Evolutionary conservation across 768 basidiomycete species (phyloP).

Genomic region (Suillus hirtellus): DNA sequence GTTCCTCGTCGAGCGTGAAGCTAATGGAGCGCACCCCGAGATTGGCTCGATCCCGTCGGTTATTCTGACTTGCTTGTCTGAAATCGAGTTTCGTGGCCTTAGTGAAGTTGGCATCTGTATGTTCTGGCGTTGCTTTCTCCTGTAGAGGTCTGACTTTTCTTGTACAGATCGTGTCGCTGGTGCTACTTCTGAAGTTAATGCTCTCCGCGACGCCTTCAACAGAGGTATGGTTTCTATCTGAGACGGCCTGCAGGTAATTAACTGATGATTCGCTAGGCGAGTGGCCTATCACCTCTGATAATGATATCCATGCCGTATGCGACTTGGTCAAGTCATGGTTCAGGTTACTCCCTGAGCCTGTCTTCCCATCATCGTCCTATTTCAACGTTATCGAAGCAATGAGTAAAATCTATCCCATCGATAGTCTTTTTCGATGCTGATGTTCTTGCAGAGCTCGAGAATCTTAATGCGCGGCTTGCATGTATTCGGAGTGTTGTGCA

Average conservation of each 20-base stretch:
- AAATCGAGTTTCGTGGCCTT: conserved; percentile 75
- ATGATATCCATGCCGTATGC: conserved; percentile 82
- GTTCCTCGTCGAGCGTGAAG: conserved; percentile 67
- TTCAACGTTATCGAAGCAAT: conserved; percentile 68
- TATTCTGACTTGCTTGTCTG: conserved; percentile 62
- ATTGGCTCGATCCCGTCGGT: conserved; percentile 66
- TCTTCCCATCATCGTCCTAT: conserved; percentile 73
- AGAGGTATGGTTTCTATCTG: conserved; percentile 42
- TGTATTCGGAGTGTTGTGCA: conserved; percentile 70
- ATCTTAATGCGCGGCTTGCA: conserved; percentile 64
- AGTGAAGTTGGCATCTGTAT: conserved; percentile 83
- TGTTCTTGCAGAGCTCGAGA: conserved; percentile 57
- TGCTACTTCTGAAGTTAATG: conserved; percentile 65
- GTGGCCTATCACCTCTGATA: conserved; percentile 54
- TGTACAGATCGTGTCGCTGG: conserved; percentile 78
- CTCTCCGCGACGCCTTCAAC: conserved; percentile 75
- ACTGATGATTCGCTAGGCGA: conserved; percentile 41
- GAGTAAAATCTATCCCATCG: conserved; percentile 46
- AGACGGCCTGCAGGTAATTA: background rate
- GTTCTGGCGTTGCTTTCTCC: conserved; percentile 27
- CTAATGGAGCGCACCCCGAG: conserved; percentile 45
- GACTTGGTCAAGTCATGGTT: conserved; percentile 88
- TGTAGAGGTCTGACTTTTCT: conserved; percentile 3
- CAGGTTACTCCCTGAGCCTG: conserved; percentile 75
- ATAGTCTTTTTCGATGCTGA: conserved; percentile 10